Evolutionary conservation across 768 basidiomycete species (phyloP).

Genomic region (Amanita pseudoporphyria): DNA sequence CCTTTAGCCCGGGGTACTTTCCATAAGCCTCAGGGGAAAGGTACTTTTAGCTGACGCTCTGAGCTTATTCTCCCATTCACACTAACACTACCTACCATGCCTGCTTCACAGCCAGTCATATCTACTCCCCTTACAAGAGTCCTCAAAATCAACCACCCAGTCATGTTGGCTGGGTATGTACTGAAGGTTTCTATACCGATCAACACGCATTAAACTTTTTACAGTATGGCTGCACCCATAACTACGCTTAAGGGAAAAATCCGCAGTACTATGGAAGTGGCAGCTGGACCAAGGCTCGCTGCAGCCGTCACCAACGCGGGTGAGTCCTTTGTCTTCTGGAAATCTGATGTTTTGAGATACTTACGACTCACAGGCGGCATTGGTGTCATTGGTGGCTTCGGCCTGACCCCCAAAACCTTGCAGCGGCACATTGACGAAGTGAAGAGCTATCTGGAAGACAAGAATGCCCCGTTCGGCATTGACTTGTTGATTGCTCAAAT

Average conservation of each 20-base stretch:
- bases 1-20: too few relatives aligned
- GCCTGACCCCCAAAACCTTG: slow-evolving; percentile 65
- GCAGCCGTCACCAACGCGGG: slow-evolving; percentile 91
- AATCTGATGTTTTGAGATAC: not conserved
- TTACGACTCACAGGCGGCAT: slow-evolving; percentile 43
- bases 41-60: not conserved
- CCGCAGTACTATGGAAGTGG: too few relatives aligned
- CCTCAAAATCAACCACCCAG: slow-evolving; percentile 74
- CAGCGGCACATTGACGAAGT: slow-evolving; percentile 60
- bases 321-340: slow-evolving; percentile 12
- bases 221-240: too few relatives aligned
- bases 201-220: not conserved
- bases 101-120: slow-evolving; percentile 56
- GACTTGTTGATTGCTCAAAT: slow-evolving; percentile 80
- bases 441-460: slow-evolving; percentile 65
- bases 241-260: too few relatives aligned
- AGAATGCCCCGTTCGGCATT: slow-evolving; percentile 70
- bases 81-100: slow-evolving; percentile 33
- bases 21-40: not conserved
- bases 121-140: slow-evolving; percentile 65
- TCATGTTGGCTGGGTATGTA: slow-evolving; percentile 65
- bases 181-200: not conserved
- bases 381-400: slow-evolving; percentile 81
- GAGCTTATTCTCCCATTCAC: not conserved
- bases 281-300: slow-evolving; percentile 76